These are phyloP conservation scores for Xylaria palmicola DNA, from an alignment of 495 filamentous ascomycete species.

Conservation along the genomic window DNA sequence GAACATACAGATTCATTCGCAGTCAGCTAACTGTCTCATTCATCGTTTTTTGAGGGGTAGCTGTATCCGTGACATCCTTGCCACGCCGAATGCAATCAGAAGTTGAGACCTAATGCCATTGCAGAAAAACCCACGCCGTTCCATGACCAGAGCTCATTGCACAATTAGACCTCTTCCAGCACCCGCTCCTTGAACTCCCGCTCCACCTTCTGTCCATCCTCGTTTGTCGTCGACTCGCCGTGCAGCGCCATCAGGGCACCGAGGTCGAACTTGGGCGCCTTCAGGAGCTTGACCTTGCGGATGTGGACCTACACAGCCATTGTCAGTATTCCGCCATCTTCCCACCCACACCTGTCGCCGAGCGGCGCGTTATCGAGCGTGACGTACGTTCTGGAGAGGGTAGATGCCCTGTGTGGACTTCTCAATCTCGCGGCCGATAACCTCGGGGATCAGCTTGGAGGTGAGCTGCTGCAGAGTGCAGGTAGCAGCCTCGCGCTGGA, in stretches of 20 bases:
- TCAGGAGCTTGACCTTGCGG: conserved; percentile 99
- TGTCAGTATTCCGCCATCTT: conserved; percentile 25
- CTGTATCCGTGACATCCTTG: conserved; percentile 50
- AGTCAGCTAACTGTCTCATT: conserved; percentile 36
- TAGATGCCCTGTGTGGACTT: conserved; percentile 99
- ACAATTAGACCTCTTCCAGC: conserved; percentile 83
- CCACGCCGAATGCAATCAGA: conserved; percentile 59
- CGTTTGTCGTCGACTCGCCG: conserved; percentile 94
- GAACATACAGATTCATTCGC: conserved; percentile 14
- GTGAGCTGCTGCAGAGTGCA: conserved; percentile 94
- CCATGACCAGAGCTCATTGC: conserved; percentile 38
- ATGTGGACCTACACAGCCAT: conserved; percentile 80
- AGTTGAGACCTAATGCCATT: conserved; percentile 53
- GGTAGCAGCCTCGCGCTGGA: conserved; percentile 88
- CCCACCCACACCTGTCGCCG: conserved; percentile 20
- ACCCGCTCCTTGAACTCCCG: conserved; percentile 98
- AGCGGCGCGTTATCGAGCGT: background rate
- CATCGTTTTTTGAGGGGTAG: conserved; percentile 35
- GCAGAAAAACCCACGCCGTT: conserved; percentile 52
- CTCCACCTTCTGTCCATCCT: conserved; percentile 97
- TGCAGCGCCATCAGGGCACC: conserved; percentile 91
- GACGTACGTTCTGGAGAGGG: conserved; percentile 92
- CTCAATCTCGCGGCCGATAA: conserved; percentile 99
- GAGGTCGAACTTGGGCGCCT: conserved; percentile 97
- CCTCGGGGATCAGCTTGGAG: conserved; percentile 97